Percentiles rank a stretch among this genome's conserved stretches.
Conservation (phyloP, 495 filamentous ascomycete species). For the Penicillium longicatenatum region DNA sequence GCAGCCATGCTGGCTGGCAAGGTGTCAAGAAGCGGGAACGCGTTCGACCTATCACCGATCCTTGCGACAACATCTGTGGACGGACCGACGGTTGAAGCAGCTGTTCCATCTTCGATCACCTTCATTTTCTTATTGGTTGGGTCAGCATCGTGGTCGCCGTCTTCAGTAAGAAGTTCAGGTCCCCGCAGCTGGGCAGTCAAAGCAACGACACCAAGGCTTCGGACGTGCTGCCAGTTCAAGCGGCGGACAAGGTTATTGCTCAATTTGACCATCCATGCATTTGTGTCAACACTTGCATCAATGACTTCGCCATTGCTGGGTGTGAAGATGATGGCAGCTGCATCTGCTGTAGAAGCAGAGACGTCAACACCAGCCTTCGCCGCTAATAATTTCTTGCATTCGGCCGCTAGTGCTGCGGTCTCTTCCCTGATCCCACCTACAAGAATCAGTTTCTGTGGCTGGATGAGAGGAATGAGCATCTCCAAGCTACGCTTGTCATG, state of each 20-base stretch:
- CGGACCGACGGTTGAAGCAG: slow-evolving; percentile 27
- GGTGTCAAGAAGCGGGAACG: slow-evolving; percentile 71
- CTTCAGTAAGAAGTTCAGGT: slow-evolving; percentile 28
- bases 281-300: slow-evolving; percentile 94
- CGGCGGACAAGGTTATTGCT: slow-evolving; percentile 78
- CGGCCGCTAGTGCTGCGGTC: slow-evolving; percentile 71
- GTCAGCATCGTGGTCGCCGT: slow-evolving; percentile 41
- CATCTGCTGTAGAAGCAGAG: slow-evolving; percentile 35
- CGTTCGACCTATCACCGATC: slow-evolving; percentile 31
- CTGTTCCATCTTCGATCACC: slow-evolving; percentile 48
- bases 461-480: slow-evolving; percentile 93
- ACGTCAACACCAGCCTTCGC: slow-evolving; percentile 46
- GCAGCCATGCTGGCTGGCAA: slow-evolving; percentile 76
- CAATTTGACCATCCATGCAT: slow-evolving; percentile 93
- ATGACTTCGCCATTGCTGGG: slow-evolving; percentile 69
- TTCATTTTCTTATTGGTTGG: slow-evolving; percentile 68
- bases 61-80: slow-evolving; percentile 22
- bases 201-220: slow-evolving; percentile 84
- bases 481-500: slow-evolving; percentile 90
- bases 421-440: slow-evolving; percentile 78
- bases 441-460: slow-evolving; percentile 90
- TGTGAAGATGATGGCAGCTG: slow-evolving; percentile 69
- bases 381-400: slow-evolving; percentile 77
- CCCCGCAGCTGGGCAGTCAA: slow-evolving; percentile 67
- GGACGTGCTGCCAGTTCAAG: slow-evolving; percentile 92